Conservation (phyloP, 805 yeast genomes). For the Candida loeiensis region DNA sequence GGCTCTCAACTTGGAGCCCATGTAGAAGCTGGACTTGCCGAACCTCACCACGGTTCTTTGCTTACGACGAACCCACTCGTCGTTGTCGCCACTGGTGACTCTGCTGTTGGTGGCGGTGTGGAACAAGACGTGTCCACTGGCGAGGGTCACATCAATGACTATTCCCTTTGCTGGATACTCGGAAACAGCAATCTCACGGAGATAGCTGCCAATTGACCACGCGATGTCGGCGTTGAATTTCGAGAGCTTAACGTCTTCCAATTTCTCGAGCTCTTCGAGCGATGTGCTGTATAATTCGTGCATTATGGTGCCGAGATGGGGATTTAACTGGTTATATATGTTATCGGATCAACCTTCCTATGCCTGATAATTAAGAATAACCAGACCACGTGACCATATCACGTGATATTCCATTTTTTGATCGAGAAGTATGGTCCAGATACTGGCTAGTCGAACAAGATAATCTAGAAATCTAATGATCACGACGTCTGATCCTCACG, state of each 20-base stretch:
- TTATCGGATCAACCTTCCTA: slow-evolving; percentile 5
- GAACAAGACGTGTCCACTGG: slow-evolving; percentile 46
- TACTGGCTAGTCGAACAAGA: no score
- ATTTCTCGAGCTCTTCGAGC: slow-evolving; percentile 18
- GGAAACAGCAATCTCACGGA: slow-evolving; percentile 32
- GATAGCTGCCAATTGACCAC: slow-evolving; percentile 44
- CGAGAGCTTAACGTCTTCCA: slow-evolving; percentile 23
- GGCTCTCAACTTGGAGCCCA: slow-evolving; percentile 41
- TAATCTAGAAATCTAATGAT: no score
- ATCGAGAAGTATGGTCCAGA: no score
- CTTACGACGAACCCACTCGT: slow-evolving; percentile 51
- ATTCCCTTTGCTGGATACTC: slow-evolving; percentile 30
- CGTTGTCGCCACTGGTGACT: slow-evolving; percentile 48
- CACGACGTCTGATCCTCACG: no score
- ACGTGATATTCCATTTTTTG: neutral
- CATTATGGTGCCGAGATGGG: neutral
- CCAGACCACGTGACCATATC: neutral
- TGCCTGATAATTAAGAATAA: neutral
- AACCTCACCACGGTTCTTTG: slow-evolving; percentile 46
- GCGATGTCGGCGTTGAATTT: slow-evolving; percentile 36
- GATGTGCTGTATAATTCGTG: slow-evolving; percentile 13
- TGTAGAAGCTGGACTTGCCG: slow-evolving; percentile 44
- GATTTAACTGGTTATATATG: neutral
- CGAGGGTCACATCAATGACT: slow-evolving; percentile 46
- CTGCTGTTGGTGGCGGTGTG: slow-evolving; percentile 33